Conservation (phyloP, 768 basidiomycete species). For the Termitomyces sp. region DNA sequence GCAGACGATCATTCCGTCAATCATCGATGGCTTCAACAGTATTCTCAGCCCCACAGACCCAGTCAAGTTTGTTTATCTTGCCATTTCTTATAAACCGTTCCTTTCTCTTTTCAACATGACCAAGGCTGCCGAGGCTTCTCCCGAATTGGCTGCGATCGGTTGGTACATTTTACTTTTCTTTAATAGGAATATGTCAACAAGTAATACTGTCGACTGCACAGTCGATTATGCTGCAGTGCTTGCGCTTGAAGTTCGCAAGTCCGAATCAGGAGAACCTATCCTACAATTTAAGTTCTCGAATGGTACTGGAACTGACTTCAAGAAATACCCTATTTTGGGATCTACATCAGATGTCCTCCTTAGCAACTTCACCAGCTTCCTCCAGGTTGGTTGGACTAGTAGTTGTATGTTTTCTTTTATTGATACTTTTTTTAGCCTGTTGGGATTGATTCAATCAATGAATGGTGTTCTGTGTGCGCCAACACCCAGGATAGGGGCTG, state of each 20-base stretch:
- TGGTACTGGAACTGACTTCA: constrained; percentile 43
- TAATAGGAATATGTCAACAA: background rate
- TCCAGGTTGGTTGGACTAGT: constrained; percentile 21
- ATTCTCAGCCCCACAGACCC: constrained; percentile 47
- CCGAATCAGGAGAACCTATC: constrained; percentile 37
- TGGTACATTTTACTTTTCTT: constrained; percentile 2
- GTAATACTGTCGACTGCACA: constrained; percentile 15
- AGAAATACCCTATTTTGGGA: constrained; percentile 40
- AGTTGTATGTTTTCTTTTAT: background rate
- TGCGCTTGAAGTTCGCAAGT: constrained; percentile 53
- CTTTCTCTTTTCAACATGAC: constrained; percentile 77
- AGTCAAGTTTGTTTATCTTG: constrained; percentile 51
- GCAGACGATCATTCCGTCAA: constrained; percentile 54
- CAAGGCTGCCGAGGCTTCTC: constrained; percentile 41
- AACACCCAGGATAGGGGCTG: constrained; percentile 58
- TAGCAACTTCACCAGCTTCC: constrained; percentile 38
- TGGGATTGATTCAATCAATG: constrained; percentile 42
- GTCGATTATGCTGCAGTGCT: constrained; percentile 59
- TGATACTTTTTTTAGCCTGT: constrained; percentile 28
- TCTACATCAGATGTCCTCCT: constrained; percentile 45
- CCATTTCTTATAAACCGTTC: constrained; percentile 74
- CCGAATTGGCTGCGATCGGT: constrained; percentile 58
- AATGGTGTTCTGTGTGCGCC: constrained; percentile 56
- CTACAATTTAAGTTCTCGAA: constrained; percentile 69
- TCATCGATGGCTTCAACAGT: constrained; percentile 45